Conservation (phyloP, 805 yeast species). For the Wickerhamomyces chaumierensis region DNA sequence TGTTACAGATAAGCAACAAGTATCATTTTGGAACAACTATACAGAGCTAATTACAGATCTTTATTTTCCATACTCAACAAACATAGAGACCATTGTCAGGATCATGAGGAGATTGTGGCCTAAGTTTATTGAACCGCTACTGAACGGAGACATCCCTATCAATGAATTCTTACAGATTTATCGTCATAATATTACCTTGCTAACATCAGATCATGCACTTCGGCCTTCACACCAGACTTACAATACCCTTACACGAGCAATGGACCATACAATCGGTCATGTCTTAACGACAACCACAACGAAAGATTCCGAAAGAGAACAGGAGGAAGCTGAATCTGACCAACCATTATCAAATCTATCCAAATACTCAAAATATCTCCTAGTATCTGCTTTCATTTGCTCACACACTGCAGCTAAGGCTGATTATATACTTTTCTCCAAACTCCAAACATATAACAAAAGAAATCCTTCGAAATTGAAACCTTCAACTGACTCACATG, state of each 20-base stretch:
- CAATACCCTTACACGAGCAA: background rate
- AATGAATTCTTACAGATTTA: slow-evolving; percentile 17
- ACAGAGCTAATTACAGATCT: slow-evolving; percentile 16
- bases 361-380: slow-evolving; percentile 50
- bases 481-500: slow-evolving; percentile 29
- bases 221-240: slow-evolving; percentile 5
- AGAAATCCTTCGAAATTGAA: slow-evolving; percentile 32
- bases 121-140: slow-evolving; percentile 11
- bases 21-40: slow-evolving; percentile 13
- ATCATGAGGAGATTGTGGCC: slow-evolving; percentile 15
- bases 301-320: slow-evolving; percentile 1
- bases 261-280: slow-evolving; percentile 1
- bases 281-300: too few species aligned
- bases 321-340: slow-evolving; percentile 6
- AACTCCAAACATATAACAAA: slow-evolving; percentile 35
- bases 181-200: slow-evolving; percentile 19
- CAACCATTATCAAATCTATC: slow-evolving; percentile 39
- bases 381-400: slow-evolving; percentile 75
- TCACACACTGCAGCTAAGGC: slow-evolving; percentile 61
- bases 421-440: slow-evolving; percentile 64
- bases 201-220: slow-evolving; percentile 23
- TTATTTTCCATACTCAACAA: slow-evolving; percentile 14
- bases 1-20: slow-evolving; percentile 1
- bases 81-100: slow-evolving; percentile 8
- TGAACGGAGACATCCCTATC: slow-evolving; percentile 5